phyloP scores from a whole-genome alignment of 2,329 filamentous ascomycete genomes.

The Juglanconis juglandina region DNA sequence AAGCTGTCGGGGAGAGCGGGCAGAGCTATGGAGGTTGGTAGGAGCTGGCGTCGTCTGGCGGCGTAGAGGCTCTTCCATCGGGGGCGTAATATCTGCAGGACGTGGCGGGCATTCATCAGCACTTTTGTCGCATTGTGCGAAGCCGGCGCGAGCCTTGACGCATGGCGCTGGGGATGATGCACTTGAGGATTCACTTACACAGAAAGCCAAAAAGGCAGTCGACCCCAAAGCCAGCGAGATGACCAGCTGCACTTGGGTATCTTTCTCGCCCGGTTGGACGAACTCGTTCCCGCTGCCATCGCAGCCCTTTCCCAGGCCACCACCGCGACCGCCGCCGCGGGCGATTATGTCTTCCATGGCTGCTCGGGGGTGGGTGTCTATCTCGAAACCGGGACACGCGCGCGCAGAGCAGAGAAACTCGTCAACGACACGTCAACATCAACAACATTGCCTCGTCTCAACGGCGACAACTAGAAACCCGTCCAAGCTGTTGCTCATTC shows the following conservation, averaged over 20 bases:
- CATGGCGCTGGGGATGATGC: not conserved
- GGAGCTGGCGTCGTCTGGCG: constrained; percentile 74
- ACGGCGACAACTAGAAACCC: not conserved
- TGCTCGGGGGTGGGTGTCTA: not conserved
- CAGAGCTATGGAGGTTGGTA: constrained; percentile 51
- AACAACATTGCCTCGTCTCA: not conserved
- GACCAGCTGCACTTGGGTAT: constrained; percentile 63
- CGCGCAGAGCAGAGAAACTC: not conserved
- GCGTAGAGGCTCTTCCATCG: constrained; percentile 91
- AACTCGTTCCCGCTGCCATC: constrained; percentile 24
- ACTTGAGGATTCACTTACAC: constrained; percentile 46
- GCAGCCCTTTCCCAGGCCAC: constrained; percentile 1
- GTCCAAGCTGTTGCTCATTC: not conserved
- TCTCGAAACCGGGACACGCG: not conserved
- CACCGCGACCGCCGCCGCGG: not conserved
- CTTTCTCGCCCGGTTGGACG: constrained; percentile 37
- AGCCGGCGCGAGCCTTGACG: too few species aligned
- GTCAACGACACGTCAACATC: not conserved
- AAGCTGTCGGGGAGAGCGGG: constrained; percentile 79
- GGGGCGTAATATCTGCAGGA: constrained; percentile 70
- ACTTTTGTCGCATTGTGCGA: not conserved
- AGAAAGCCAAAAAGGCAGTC: constrained; percentile 72
- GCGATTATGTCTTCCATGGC: constrained; percentile 10
- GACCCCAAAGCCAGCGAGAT: constrained; percentile 69
- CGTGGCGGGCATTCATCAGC: constrained; percentile 4